Base-by-base conservation (phyloP, 257 asterid genomes). In the Ehretia macrophylla region DNA sequence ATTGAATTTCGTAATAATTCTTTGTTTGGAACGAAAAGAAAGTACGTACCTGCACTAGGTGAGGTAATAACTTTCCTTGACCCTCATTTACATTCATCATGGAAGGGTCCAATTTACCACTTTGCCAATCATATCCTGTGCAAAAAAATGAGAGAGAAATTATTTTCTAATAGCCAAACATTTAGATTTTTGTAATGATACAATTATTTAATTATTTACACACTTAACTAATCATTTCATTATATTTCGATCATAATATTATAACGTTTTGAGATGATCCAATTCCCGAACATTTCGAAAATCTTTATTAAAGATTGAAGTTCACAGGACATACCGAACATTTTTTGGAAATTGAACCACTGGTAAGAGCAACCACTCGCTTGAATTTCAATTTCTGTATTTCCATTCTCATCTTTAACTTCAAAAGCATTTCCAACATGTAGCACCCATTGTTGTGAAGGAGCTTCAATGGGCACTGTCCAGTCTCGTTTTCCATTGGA, bases 311-410 rank as follows among this genome's bases (percentile, higher is more conserved):
- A n/a, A n/a, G n/a, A n/a, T n/a, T n/a, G n/a, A n/a, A n/a, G n/a
- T n/a, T n/a, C n/a, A n/a, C n/a, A n/a, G n/a, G n/a, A n/a, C 50
- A 59, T 85, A 88, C 98, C 99, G 23, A 92, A 92, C 95, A 92
- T 88, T 76, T 88, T 92, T 68, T 88, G 99, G 80, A 92, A 92
- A 77, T 92, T 86, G 85, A 92, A 92, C 99, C 99, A 92, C 14
- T 78, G 77, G 40, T 92, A 92, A 51, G 99, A 92, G 69, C 99
- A 88, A 45, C 78, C 79, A 67, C 88, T 86, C 27, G 96, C 96
- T 59, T 92, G 99, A 70, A 88, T 86, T 72, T 81, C 86, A 55
- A 92, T 83, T 0, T 74, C 54, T 13, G 82, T 14, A 59, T 68
- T 76, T 46, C 96, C 97, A 61, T 68, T 60, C 0, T 51, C 50